These are phyloP conservation scores for Cyamopsis tetragonoloba DNA, from an alignment of 306 rosid species.

Conservation along the genomic window DNA sequence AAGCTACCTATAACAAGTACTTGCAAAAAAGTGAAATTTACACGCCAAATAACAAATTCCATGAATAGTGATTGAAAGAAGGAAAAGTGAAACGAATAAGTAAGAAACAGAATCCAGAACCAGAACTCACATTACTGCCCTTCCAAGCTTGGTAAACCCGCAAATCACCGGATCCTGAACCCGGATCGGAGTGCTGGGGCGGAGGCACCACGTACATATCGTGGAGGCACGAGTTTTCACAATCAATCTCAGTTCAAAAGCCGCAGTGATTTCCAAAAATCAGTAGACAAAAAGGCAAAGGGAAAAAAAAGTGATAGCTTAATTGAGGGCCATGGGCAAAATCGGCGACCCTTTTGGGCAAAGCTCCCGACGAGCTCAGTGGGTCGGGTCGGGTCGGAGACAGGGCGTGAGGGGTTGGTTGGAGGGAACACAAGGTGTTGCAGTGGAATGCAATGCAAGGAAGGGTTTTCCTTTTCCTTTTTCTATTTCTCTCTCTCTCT, in stretches of 20 bases:
- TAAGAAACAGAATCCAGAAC: not conserved
- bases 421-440: not conserved
- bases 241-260: not conserved
- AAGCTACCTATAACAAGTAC: not conserved
- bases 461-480: not conserved
- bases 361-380: conserved; percentile 23
- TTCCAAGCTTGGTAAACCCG: conserved; percentile 87
- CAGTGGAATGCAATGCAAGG: conserved; percentile 14
- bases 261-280: not conserved
- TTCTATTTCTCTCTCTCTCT: not conserved
- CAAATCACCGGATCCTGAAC: conserved; percentile 66
- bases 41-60: not conserved
- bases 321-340: not conserved
- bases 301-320: not conserved
- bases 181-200: conserved; percentile 76
- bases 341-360: conserved; percentile 5
- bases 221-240: not conserved
- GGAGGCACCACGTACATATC: conserved; percentile 92
- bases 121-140: conserved; percentile 76
- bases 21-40: not conserved
- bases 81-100: not conserved
- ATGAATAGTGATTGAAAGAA: not conserved
- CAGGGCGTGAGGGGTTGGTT: conserved; percentile 26
- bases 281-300: not conserved
- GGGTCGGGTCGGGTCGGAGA: conserved; percentile 35